Conservation (phyloP, 2,329 filamentous ascomycete genomes). For the Cladosporium cucumerinum region DNA sequence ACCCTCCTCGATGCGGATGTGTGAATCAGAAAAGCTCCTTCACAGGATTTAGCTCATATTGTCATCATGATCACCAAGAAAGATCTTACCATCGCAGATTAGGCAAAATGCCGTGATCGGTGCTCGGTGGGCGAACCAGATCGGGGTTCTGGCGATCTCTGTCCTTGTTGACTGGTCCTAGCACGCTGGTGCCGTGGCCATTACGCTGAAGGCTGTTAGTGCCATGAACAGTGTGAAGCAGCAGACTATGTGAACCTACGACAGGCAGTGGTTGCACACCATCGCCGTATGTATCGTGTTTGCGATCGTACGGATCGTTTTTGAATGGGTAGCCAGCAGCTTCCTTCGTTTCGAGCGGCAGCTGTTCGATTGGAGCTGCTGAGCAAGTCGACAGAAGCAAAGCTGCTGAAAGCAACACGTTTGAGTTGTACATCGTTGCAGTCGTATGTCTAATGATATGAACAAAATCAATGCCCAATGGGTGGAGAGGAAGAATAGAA, state of each 20-base stretch:
- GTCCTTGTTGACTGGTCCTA: constrained; percentile 67
- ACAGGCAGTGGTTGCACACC: constrained; percentile 61
- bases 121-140: constrained; percentile 67
- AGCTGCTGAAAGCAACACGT: constrained; percentile 8
- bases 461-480: neutral
- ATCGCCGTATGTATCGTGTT: constrained; percentile 59
- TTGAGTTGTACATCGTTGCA: constrained; percentile 5
- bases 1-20: constrained; percentile 59
- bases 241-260: constrained; percentile 30
- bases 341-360: neutral
- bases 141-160: constrained; percentile 69
- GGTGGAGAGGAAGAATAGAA: neutral
- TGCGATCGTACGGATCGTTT: constrained; percentile 60
- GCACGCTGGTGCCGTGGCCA: constrained; percentile 57
- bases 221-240: neutral
- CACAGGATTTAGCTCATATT: neutral
- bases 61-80: too few relatives aligned
- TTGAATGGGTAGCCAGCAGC: constrained; percentile 32
- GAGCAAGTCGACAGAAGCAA: constrained; percentile 11
- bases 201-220: constrained; percentile 24
- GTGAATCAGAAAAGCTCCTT: constrained; percentile 45
- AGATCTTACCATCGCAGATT: constrained; percentile 63
- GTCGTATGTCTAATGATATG: neutral
- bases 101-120: constrained; percentile 65
- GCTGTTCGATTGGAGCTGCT: constrained; percentile 8